Base-by-base conservation (phyloP, 148 eudicot species). In the Rhododendron kiyosumense region DNA sequence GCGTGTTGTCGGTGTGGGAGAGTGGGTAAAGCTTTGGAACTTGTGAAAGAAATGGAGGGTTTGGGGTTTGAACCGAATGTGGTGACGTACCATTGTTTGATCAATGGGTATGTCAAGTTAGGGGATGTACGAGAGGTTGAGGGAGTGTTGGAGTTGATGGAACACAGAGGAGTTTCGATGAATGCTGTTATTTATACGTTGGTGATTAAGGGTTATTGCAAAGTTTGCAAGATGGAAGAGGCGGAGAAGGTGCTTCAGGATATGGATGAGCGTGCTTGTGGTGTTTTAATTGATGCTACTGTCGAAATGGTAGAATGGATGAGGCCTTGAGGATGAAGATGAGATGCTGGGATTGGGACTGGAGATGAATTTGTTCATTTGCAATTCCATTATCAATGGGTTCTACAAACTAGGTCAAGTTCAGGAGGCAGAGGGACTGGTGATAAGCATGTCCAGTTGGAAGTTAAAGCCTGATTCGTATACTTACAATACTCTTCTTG, bases 371-470 rank as follows among this genome's bases (percentile, higher is more conserved):
- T 52, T 89, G 75, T 86, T 89, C 84, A 87, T 95, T 52, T 94
- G 91, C 83, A 96, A 96, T 83, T 91, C 96, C 10, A 86, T 96
- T 79, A 92, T 96, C n/a, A 96, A 92, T 83, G 98, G 98, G 73
- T 92, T 92, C 81, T 94, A 96, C 89, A 96, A 94, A 84, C 86
- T 89, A 82, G 96, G 96, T 45, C 90, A 89, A 91, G 82, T 94
- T 32, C 81, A 54, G 51, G 85, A 90, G 78, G 97, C 98, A 2
- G 89, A 92, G 87, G 85, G 69, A 61, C 48, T 96, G 34, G 17
- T 90, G 14, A 52, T 48, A 49, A 83, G 78, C 45, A 93, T 96
- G 97, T 80, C 41, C 15, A 90, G 82, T 24, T 94, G 89, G 93
- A 92, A 93, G 34, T 85, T 96, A 32, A 89, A 88, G 89, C 99